Base-by-base conservation (phyloP, 1,139 yeast species). In the Candida sanyaensis region DNA sequence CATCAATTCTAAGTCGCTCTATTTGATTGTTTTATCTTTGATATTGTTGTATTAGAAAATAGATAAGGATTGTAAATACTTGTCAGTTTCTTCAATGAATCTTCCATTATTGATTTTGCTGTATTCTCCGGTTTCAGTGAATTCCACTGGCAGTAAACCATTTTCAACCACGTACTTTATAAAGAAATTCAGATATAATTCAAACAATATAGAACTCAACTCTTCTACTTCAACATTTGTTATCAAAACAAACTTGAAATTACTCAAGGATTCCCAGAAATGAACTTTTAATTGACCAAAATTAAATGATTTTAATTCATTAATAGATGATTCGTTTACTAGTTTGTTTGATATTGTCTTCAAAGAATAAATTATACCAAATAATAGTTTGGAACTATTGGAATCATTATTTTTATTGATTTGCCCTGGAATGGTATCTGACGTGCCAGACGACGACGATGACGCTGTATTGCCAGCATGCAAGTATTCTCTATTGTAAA, bases 301-400 rank as follows among this genome's bases (percentile, higher is more conserved):
- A 9, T 86, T 72, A 61, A 84, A 88, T 2, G 88, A 79, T 47
- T 81, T 77, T 53, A 88, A 78, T 30, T 77, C 66, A 60, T 87
- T 88, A 12, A 44, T 51, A 10, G 59, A 57, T 6, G 30, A 13
- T 11, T 38, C 44, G 28, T 76, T 75, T 6, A 82, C 80, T 43
- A 90, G 69, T 58, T 88, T 86, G 27, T 82, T 75, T 0, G 93
- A 79, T 44, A 92, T 80, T 54, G 85, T 88, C 48, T 92, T 80
- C 53, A 93, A 68, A 7, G 97, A 90, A 62, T 83, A 88, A 17
- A 90, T 72, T 43, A 89, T 83, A n/a, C 99, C 99, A 63, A 90
- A 93, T 17, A 93, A 73, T 40, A 93, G 77, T 63, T 93, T 88
- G 10, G 93, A 84, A 12, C 81, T 75, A 59, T 87, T 86, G 37